Evolutionary conservation across 805 yeast species (phyloP), one percentile per base, ranked within the genome.

Genomic region (Saccharomycopsis malanga): DNA sequence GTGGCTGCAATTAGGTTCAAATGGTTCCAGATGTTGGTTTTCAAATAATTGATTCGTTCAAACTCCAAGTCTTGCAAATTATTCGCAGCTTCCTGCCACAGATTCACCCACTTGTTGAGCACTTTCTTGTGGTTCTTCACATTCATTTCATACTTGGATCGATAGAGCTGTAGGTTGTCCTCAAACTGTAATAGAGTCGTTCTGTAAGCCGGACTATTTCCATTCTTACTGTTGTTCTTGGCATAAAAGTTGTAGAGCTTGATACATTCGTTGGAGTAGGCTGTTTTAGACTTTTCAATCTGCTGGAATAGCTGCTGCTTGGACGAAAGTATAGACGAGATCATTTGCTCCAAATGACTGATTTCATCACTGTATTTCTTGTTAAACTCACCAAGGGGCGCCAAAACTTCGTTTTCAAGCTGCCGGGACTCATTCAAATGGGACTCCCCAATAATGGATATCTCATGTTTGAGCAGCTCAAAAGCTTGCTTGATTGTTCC

Each of bases 21-120:
- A 58, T 72, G 86, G 37, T 79, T 83, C 84, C 95, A 87, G 50
- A 87, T 62, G 55, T 80, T 84, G 15, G 81, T 68, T 57, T 85
- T 82, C 48, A 83, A 58, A 52, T 79, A 73, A 56, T 81, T 82
- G 46, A 85, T 74, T 53, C 89, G 73, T 58, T 83, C 87, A 42
- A 77, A 76, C 59, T 87, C 96, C 40, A 83, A 62, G 45, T 67
- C 72, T 62, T 87, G 88, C 53, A 82, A 69, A 52, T 73, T 74
- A 53, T 72, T 77, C 39, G 86, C 73, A 0, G 83, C 71, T 4
- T 68, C 59, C 49, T 71, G 69, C 96, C 96, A 87, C 55, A 86
- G 88, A 25, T 76, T 64, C 46, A 75, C 72, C 82, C 87, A 87
- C 2, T 72, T 61, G 32, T 81, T 83, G 52, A 76, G 72, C 17